Evolutionary conservation across 2,329 filamentous ascomycete species (phyloP), one percentile per base, ranked within the genome.

Genomic region (Verticillium dahliae): DNA sequence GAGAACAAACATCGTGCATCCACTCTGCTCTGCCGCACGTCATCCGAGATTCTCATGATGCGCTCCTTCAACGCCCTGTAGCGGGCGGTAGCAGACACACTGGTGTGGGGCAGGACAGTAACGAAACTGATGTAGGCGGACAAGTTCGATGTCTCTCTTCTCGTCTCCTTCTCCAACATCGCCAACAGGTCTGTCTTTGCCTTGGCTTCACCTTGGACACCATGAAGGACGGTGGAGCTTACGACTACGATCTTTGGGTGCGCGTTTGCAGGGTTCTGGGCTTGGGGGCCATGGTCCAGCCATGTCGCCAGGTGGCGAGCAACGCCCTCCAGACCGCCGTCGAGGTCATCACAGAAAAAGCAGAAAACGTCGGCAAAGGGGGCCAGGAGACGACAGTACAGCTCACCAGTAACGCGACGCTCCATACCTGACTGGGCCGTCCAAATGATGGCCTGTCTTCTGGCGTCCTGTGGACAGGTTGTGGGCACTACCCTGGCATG

Each of bases 1-100:
- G 14, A 62, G 14, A 62, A 62, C 6, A 62, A 34, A 55, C n/a
- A 60, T 9, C 59, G 56, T 7, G 31, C n/a, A 14, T 57, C 55
- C 34, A 57, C 34, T 34, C 55, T 57, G 10, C 55, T 34, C 33
- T 35, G 15, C 5, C 34, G 34, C 34, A 57, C 55, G 15, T 57
- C 15, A 35, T 57, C 33, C 55, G 55, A 57, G 55, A n/a, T 34
- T n/a, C 33, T 38, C 34, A 57, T 57, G 3, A 57, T 11, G n/a
- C 55, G 55, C 33, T 57, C 55, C 33, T 57, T 57, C 34, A 57
- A 34, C 11, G 34, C 34, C n/a, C 55, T 57, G 15, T 57, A 31
- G 33, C 55, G 55, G 52, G 55, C 55, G 55, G 55, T 18, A 11
- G 55, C 34, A 18, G 55, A 57, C 15, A 57, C 18, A 22, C 55